These are phyloP conservation scores for Bruguiera hainesii DNA, from an alignment of 441 rosid genomes.

Conservation along the genomic window DNA sequence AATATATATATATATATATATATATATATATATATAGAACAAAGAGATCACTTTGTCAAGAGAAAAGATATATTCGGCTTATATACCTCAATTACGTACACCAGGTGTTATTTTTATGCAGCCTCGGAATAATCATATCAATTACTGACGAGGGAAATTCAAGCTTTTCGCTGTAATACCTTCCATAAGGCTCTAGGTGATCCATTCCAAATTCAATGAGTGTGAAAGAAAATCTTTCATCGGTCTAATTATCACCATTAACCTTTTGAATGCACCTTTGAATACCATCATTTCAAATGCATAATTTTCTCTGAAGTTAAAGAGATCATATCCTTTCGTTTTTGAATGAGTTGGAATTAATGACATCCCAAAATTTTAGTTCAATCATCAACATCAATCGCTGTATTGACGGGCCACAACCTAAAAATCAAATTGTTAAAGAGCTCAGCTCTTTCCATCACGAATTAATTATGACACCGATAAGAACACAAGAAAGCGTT, in stretches of 20 bases:
- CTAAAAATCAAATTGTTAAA: conserved; percentile 11
- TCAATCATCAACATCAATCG: conserved; percentile 26
- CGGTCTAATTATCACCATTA: not conserved
- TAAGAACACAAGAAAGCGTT: conserved; percentile 9
- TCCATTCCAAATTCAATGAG: too few species aligned
- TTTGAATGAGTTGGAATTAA: conserved; percentile 2
- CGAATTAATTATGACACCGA: conserved; percentile 4
- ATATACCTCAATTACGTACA: too few species aligned
- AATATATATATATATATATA: too few species aligned
- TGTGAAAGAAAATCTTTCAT: too few species aligned
- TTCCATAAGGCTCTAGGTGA: too few species aligned
- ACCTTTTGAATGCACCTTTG: not conserved
- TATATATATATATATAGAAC: too few species aligned
- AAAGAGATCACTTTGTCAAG: too few species aligned
- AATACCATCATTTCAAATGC: not conserved
- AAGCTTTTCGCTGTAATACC: too few species aligned
- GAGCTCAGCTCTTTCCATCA: conserved; percentile 11
- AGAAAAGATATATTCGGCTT: too few species aligned
- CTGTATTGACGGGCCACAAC: conserved; percentile 11
- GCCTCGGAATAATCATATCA: too few species aligned
- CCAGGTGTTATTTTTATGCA: too few species aligned
- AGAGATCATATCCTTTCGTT: not conserved
- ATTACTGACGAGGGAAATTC: too few species aligned
- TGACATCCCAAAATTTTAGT: conserved; percentile 15
- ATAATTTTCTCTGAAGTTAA: not conserved